Conservation (phyloP, 2,329 filamentous ascomycete genomes). For the Scedosporium dehoogii region DNA sequence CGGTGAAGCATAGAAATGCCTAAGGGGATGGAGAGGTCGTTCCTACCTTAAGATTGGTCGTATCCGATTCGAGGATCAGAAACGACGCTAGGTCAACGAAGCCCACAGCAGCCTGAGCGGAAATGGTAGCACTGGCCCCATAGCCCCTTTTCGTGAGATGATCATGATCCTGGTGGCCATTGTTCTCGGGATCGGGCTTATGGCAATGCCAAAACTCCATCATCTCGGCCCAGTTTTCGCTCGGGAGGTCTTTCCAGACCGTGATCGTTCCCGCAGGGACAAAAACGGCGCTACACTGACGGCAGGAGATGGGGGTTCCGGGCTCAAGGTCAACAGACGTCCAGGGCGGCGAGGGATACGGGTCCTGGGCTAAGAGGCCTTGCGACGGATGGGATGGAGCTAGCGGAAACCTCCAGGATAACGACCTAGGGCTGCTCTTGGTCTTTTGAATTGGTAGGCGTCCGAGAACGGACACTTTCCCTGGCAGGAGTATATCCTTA, state of each 20-base stretch:
- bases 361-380: constrained; percentile 11
- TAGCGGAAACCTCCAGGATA: constrained; percentile 47
- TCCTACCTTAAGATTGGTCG: constrained; percentile 32
- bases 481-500: constrained; percentile 31
- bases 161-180: constrained; percentile 28
- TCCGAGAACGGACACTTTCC: constrained; percentile 22
- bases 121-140: constrained; percentile 67
- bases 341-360: constrained; percentile 42
- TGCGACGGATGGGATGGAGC: constrained; percentile 9
- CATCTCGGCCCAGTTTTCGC: constrained; percentile 98
- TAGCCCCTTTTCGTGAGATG: constrained; percentile 60
- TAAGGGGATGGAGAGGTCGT: background rate
- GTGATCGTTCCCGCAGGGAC: constrained; percentile 29
- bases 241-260: constrained; percentile 85
- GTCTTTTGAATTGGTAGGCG: constrained; percentile 26
- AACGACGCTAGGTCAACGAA: constrained; percentile 77
- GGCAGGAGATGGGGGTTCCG: constrained; percentile 31
- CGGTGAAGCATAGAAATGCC: constrained; percentile 8
- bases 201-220: constrained; percentile 99
- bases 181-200: constrained; percentile 60
- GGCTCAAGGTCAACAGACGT: constrained; percentile 37
- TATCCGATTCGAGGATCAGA: constrained; percentile 59
- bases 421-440: constrained; percentile 16
- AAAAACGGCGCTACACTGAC: constrained; percentile 26
- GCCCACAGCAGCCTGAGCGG: constrained; percentile 55